phyloP scores from a whole-genome alignment of 441 rosid genomes.

The Capsella rubella region DNA sequence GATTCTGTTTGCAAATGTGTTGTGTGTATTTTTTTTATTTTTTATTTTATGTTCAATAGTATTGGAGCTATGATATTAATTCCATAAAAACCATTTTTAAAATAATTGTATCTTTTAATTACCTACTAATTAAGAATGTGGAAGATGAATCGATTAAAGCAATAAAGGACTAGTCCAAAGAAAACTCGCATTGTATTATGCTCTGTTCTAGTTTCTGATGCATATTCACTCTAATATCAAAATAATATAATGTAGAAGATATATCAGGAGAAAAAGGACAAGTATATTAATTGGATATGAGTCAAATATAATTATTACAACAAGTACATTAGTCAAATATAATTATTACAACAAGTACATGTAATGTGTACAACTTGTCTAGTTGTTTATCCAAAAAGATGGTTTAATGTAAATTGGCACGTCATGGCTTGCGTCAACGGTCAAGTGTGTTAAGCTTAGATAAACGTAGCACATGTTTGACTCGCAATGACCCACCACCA shows the following conservation, averaged over 20 bases:
- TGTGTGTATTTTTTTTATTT: neutral
- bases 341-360: neutral
- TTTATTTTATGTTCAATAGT: neutral
- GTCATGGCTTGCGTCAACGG: slow-evolving; percentile 41
- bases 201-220: neutral
- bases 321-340: neutral
- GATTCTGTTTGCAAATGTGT: slow-evolving; percentile 2
- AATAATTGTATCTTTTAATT: too few relatives aligned
- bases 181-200: neutral
- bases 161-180: neutral
- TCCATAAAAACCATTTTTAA: neutral
- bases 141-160: neutral
- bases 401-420: slow-evolving; percentile 7
- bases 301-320: too few relatives aligned
- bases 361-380: slow-evolving; percentile 7
- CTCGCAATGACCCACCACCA: slow-evolving; percentile 16
- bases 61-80: neutral
- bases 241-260: too few relatives aligned
- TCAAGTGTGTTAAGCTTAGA: slow-evolving; percentile 14
- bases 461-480: slow-evolving; percentile 30
- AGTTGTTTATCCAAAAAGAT: neutral
- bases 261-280: too few relatives aligned
- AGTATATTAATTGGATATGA: too few relatives aligned
- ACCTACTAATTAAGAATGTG: neutral
- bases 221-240: too few relatives aligned